These are phyloP conservation scores for Aureobasidium sp. DNA, from an alignment of 2,329 filamentous ascomycete species.

Conservation along the genomic window DNA sequence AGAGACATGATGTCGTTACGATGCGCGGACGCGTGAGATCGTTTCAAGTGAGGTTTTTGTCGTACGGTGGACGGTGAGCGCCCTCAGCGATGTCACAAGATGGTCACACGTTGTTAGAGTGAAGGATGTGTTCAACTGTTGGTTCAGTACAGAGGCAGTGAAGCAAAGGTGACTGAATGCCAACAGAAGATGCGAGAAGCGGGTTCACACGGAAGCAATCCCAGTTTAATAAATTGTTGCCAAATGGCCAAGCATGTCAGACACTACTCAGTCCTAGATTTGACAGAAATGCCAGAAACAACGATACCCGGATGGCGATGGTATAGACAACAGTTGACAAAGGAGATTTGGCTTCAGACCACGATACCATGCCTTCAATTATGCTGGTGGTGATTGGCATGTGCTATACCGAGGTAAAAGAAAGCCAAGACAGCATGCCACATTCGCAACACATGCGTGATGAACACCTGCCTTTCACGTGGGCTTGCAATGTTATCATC, in stretches of 20 bases:
- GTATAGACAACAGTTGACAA: background rate
- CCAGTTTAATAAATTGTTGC: background rate
- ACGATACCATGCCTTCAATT: background rate
- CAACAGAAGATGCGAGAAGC: slow-evolving; percentile 1
- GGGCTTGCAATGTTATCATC: background rate
- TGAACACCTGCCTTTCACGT: background rate
- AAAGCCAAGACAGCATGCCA: background rate
- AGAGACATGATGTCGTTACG: slow-evolving; percentile 39
- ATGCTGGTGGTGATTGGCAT: background rate
- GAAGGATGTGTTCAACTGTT: background rate
- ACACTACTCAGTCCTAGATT: background rate
- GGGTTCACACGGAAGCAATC: slow-evolving; percentile 5
- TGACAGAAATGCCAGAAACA: background rate
- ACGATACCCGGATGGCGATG: background rate
- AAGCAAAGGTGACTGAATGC: background rate
- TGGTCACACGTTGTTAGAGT: background rate
- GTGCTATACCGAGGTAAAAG: background rate
- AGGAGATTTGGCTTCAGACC: background rate
- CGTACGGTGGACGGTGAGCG: background rate
- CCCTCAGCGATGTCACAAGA: background rate
- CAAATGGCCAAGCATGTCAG: background rate
- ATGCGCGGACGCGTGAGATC: background rate
- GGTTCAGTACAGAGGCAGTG: background rate
- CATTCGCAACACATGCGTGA: background rate
- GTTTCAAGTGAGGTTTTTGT: background rate